phyloP scores from a whole-genome alignment of 257 asterid genomes.

The Leptodermis oblonga region DNA sequence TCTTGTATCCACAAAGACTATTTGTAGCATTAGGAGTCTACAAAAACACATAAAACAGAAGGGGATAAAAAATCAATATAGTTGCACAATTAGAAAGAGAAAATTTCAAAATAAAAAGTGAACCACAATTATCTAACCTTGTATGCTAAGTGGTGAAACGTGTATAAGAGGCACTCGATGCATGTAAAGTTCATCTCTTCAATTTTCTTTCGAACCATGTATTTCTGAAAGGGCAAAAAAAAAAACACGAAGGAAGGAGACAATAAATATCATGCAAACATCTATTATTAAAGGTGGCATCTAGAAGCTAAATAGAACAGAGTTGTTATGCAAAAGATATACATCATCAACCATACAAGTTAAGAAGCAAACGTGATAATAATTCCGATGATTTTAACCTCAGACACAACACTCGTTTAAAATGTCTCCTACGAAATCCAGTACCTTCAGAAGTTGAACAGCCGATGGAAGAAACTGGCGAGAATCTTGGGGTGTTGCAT shows the following conservation, averaged over 20 bases:
- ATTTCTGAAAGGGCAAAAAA: slow-evolving; percentile 67
- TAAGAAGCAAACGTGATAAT: not conserved
- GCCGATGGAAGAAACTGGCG: slow-evolving; percentile 79
- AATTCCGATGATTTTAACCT: not conserved
- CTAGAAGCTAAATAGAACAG: not conserved
- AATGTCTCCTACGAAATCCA: not conserved
- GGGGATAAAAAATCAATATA: slow-evolving; percentile 2
- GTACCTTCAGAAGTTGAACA: slow-evolving; percentile 89
- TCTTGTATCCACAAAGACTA: slow-evolving; percentile 92
- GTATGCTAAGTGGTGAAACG: slow-evolving; percentile 83
- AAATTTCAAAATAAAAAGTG: slow-evolving; percentile 5
- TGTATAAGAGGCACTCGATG: slow-evolving; percentile 71
- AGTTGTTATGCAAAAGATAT: not conserved
- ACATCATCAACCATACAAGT: not conserved
- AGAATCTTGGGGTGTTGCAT: slow-evolving; percentile 81
- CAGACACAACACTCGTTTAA: no score
- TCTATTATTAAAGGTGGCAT: not conserved
- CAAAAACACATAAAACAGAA: slow-evolving; percentile 19
- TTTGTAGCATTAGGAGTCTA: slow-evolving; percentile 90
- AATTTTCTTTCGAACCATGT: slow-evolving; percentile 78
- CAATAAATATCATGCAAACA: not conserved
- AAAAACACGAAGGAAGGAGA: slow-evolving; percentile 5
- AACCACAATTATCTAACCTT: slow-evolving; percentile 50
- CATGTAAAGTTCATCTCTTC: slow-evolving; percentile 77
- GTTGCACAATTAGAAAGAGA: not conserved